Evolutionary conservation across 2,329 filamentous ascomycete species (phyloP), one percentile per base, ranked within the genome.

Genomic region (Ceratocystis cacaofunesta): DNA sequence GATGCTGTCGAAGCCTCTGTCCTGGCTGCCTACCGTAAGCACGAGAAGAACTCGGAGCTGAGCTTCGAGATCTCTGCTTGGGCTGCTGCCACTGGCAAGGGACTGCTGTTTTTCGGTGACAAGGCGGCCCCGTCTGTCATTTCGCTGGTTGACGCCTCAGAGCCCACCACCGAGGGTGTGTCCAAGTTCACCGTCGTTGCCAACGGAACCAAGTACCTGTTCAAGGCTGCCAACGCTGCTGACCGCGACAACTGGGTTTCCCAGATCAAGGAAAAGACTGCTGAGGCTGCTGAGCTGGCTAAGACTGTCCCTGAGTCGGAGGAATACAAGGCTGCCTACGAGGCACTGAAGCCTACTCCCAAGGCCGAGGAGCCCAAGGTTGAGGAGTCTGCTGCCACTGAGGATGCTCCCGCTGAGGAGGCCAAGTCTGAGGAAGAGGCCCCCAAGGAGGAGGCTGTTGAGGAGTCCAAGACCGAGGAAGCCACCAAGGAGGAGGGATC

Each of bases 201-300:
- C 74, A 86, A 88, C 77, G 88, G 88, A 71, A 87, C 95, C 78
- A 95, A 96, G 85, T 91, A 96, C 83, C 83, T 83, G 68, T 96
- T 99, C 82, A 92, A 96, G 84, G 90, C 92, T 66, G 73, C 79
- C 72, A 86, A 74, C 72, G 72, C 83, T 61, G 79, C 84, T 67
- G 91, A 96, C 79, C 91, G 92, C 74, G 90, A 96, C 76, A 90
- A 88, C 82, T 97, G 94, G 94, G 84, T 95, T 72, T 78, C 85
- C 69, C 88, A 92, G 73, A 76, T 96, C 71, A 91, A 94, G 83
- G 78, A 83, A 72, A 90, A 92, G 81, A 83, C 89, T 64, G 82
- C 85, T 63, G 90, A 95, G 79, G 92, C 90, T 72, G 95, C 94
- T 82, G 87, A 87, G 71, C 79, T 89, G 67, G 87, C 86, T 72